phyloP scores from a whole-genome alignment of 176 grass and related monocot species.

The Aegilops sharonensis region DNA sequence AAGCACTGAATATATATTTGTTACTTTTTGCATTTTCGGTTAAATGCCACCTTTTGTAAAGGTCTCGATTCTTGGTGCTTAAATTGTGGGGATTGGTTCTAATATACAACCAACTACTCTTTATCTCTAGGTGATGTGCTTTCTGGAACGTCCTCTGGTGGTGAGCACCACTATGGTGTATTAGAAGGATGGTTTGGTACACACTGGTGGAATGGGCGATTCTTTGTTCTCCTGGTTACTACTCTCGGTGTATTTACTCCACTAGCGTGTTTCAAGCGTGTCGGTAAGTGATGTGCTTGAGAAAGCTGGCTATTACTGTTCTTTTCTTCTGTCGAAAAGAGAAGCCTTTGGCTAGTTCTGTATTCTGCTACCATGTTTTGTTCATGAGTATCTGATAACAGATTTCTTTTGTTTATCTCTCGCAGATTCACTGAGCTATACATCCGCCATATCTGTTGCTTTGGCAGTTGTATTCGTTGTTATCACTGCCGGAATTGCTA shows the following conservation, averaged over 20 bases:
- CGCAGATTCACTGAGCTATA: conserved; percentile 94
- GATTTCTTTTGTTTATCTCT: conserved; percentile 14
- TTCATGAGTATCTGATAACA: neutral
- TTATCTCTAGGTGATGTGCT: conserved; percentile 74
- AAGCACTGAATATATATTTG: neutral
- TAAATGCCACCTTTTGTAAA: neutral
- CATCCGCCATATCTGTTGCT: conserved; percentile 86
- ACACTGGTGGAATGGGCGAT: conserved; percentile 90
- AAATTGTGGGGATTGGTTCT: neutral
- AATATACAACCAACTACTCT: neutral
- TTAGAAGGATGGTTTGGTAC: conserved; percentile 94
- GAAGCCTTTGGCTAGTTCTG: neutral
- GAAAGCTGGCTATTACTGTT: neutral
- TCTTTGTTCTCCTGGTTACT: conserved; percentile 69
- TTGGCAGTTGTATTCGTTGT: conserved; percentile 83
- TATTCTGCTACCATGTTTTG: neutral
- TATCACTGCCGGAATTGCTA: conserved; percentile 92
- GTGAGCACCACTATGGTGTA: conserved; percentile 76
- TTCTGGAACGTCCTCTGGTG: conserved; percentile 74
- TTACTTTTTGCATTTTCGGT: neutral
- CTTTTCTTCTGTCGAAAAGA: neutral
- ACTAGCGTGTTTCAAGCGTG: conserved; percentile 77
- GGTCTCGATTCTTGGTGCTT: neutral
- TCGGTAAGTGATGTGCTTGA: conserved; percentile 48
- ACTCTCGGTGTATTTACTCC: conserved; percentile 67